These are phyloP conservation scores for Hortaea werneckii DNA, from an alignment of 2,329 filamentous ascomycete species.

Conservation along the genomic window DNA sequence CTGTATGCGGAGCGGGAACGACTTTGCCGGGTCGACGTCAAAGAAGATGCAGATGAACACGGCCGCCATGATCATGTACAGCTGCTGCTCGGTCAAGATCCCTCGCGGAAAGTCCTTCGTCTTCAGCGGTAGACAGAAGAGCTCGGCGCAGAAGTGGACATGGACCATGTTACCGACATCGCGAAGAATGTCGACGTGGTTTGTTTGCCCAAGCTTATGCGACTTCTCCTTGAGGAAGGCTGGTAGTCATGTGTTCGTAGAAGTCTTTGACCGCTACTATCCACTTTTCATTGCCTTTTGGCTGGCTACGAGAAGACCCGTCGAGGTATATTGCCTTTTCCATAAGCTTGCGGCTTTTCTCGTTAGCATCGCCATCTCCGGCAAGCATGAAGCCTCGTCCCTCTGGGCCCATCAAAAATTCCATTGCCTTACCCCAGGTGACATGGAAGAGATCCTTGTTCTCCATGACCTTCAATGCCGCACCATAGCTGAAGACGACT, in stretches of 20 bases:
- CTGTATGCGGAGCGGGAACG: conserved; percentile 42
- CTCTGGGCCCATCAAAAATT: conserved; percentile 34
- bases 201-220: conserved; percentile 35
- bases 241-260: conserved; percentile 38
- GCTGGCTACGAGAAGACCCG: conserved; percentile 15
- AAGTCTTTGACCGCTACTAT: conserved; percentile 36
- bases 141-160: conserved; percentile 44
- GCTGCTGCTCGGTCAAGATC: conserved; percentile 43
- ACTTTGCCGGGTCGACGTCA: conserved; percentile 43
- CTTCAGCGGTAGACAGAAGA: conserved; percentile 48
- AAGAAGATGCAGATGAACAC: conserved; percentile 47
- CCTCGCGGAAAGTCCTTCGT: conserved; percentile 41
- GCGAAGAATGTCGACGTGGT: conserved; percentile 39
- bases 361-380: conserved; percentile 33
- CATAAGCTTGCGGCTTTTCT: conserved; percentile 34
- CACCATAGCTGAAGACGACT: conserved; percentile 37
- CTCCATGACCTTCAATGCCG: conserved; percentile 33
- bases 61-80: conserved; percentile 44
- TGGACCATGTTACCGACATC: conserved; percentile 45
- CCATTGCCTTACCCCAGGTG: conserved; percentile 36
- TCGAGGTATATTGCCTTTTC: conserved; percentile 32
- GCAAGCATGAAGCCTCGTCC: conserved; percentile 40
- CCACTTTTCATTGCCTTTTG: conserved; percentile 31
- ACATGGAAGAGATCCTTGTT: conserved; percentile 37
- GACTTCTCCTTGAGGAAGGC: conserved; percentile 36